Evolutionary conservation across 352 stramenopile genomes (phyloP).

Genomic region (Ophiocytium majus): DNA sequence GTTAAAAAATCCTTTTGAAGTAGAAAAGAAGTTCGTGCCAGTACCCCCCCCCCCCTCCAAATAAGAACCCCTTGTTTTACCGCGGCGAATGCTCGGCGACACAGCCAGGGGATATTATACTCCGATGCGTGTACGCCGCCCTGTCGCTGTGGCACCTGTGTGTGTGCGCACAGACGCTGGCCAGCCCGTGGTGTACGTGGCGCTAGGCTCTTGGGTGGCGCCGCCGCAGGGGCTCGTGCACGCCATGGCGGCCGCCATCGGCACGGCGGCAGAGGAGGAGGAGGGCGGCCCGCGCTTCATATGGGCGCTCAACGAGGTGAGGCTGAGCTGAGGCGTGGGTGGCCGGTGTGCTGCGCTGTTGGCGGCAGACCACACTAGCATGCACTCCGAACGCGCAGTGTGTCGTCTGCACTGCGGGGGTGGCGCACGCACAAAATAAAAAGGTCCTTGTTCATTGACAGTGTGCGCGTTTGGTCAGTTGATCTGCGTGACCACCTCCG

Average conservation of each 20-base stretch:
- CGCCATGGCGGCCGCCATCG: background rate
- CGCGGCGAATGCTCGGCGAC: too few relatives aligned
- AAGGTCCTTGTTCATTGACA: background rate
- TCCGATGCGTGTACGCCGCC: too few relatives aligned
- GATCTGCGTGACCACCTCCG: background rate
- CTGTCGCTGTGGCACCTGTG: too few relatives aligned
- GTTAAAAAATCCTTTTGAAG: too few relatives aligned
- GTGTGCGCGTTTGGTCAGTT: background rate
- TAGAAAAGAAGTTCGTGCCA: too few relatives aligned
- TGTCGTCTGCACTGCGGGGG: too few relatives aligned
- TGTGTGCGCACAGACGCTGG: background rate
- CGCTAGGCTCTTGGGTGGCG: background rate
- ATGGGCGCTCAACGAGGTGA: background rate
- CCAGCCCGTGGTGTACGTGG: background rate
- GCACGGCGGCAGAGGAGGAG: background rate
- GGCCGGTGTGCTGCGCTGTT: background rate
- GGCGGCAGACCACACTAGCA: background rate
- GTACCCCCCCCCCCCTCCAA: too few relatives aligned
- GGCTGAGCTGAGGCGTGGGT: too few relatives aligned
- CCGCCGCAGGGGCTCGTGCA: background rate
- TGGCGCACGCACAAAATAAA: too few relatives aligned
- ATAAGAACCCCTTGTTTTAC: too few relatives aligned
- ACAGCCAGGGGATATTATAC: too few relatives aligned
- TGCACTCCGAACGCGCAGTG: background rate
- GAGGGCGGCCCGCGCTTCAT: background rate